Evolutionary conservation across 169 alveolate species (phyloP).

Genomic region (Plasmodium malariae): DNA sequence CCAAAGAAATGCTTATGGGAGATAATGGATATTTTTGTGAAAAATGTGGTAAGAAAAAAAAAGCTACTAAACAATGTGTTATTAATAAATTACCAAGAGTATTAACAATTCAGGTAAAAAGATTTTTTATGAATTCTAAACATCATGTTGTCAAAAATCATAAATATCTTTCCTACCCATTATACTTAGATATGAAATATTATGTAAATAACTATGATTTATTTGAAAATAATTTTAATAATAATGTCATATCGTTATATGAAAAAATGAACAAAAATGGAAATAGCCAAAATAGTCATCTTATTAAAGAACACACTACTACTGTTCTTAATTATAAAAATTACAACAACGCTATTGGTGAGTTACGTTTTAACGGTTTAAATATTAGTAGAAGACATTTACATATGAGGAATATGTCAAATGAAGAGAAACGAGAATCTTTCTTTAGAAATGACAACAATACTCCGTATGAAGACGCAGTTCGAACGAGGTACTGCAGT

Average conservation of each 20-base stretch:
- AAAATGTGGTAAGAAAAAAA: slow-evolving; percentile 78
- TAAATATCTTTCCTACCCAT: slow-evolving; percentile 57
- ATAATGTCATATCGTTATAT: slow-evolving; percentile 60
- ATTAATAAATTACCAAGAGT: slow-evolving; percentile 81
- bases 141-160: slow-evolving; percentile 42
- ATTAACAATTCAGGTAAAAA: slow-evolving; percentile 79
- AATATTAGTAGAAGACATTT: too few species aligned
- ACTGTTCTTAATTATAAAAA: too few species aligned
- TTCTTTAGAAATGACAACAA: too few species aligned
- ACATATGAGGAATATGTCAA: too few species aligned
- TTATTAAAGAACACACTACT: too few species aligned
- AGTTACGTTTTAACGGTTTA: too few species aligned
- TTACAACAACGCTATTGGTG: too few species aligned
- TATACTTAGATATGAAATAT: slow-evolving; percentile 53
- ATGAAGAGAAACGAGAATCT: too few species aligned
- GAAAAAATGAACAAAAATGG: slow-evolving; percentile 38
- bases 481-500: too few species aligned
- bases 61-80: slow-evolving; percentile 83
- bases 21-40: slow-evolving; percentile 84
- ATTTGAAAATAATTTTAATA: slow-evolving; percentile 39
- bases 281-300: too few species aligned
- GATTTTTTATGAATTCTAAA: slow-evolving; percentile 78
- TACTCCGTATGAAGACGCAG: too few species aligned
- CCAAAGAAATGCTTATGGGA: slow-evolving; percentile 75
- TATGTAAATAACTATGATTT: slow-evolving; percentile 57